These are phyloP conservation scores for Aphanomyces stellatus DNA, from an alignment of 352 stramenopile genomes.

Conservation along the genomic window DNA sequence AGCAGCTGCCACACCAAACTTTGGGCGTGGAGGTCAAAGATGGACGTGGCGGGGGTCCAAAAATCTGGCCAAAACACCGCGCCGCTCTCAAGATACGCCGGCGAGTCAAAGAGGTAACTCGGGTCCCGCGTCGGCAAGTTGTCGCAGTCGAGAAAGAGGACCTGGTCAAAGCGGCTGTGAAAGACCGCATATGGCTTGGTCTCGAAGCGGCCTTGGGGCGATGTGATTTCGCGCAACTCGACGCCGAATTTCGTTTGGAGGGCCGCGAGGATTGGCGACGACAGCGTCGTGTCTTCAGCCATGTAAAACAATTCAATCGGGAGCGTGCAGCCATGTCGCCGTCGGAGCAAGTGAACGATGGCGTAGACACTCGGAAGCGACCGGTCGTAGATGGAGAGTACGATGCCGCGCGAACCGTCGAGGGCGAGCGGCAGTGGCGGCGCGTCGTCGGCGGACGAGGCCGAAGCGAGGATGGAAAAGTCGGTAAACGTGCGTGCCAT, in stretches of 20 bases:
- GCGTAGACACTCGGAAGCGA: constrained; percentile 68
- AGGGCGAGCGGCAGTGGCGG: constrained; percentile 33
- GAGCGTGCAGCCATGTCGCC: constrained; percentile 49
- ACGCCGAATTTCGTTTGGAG: constrained; percentile 58
- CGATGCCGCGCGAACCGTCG: constrained; percentile 36
- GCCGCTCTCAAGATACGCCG: constrained; percentile 58
- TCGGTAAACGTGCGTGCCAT: constrained; percentile 55
- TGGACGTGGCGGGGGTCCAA: constrained; percentile 70
- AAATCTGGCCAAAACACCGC: constrained; percentile 84
- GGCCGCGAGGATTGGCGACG: constrained; percentile 67
- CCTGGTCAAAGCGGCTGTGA: constrained; percentile 80
- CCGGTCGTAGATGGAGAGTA: constrained; percentile 82
- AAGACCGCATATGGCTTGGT: constrained; percentile 81
- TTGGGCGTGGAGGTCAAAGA: constrained; percentile 69
- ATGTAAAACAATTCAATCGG: constrained; percentile 81
- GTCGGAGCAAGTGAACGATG: constrained; percentile 66
- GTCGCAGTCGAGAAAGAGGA: constrained; percentile 74
- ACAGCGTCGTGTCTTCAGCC: constrained; percentile 73
- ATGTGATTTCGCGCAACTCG: constrained; percentile 68
- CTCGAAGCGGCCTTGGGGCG: constrained; percentile 61
- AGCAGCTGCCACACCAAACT: constrained; percentile 72
- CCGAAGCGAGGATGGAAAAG: constrained; percentile 33
- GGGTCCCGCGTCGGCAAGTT: constrained; percentile 74
- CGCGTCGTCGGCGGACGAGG: constrained; percentile 22
- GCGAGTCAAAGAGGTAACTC: constrained; percentile 78